A percentile compares a stretch with the other conserved stretches of the same genome.
phyloP scores from a whole-genome alignment of 2,329 filamentous ascomycete species.

The Sordariomycetes sp. region DNA sequence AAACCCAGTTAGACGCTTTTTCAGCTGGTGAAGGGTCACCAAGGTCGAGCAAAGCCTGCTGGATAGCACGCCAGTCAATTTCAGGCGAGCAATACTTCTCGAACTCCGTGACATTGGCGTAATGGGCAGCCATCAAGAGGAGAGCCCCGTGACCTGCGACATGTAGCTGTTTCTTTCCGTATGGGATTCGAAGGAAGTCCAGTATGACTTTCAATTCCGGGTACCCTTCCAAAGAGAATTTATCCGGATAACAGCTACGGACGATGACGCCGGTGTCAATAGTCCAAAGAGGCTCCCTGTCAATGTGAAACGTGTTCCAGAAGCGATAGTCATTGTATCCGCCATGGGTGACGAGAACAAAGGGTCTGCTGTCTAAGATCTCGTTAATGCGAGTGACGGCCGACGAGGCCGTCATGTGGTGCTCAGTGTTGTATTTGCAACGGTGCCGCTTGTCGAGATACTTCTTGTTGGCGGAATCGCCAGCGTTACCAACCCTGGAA shows the following conservation, averaged over 20 bases:
- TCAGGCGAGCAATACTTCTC: not conserved
- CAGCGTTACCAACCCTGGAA: not conserved
- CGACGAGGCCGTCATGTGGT: not conserved
- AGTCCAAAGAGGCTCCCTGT: not conserved
- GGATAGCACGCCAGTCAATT: not conserved
- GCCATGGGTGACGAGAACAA: not conserved
- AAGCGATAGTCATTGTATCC: not conserved
- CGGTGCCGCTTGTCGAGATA: not conserved
- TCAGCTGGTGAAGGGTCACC: not conserved
- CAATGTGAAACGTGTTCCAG: not conserved
- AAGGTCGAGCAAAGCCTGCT: not conserved
- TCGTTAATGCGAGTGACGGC: not conserved
- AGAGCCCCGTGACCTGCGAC: conserved; percentile 1
- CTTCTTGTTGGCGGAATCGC: not conserved
- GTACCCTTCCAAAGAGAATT: not conserved
- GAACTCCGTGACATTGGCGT: not conserved
- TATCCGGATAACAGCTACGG: not conserved
- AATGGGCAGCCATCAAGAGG: not conserved
- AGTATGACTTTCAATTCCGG: not conserved
- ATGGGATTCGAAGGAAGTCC: not conserved
- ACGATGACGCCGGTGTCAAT: not conserved
- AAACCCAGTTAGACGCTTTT: too few relatives aligned
- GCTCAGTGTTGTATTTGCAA: not conserved
- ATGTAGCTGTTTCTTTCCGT: not conserved
- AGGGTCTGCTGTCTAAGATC: not conserved